Evolutionary conservation across 306 rosid species (phyloP), one percentile per base, ranked within the genome.

Genomic region (Canavalia gladiata): DNA sequence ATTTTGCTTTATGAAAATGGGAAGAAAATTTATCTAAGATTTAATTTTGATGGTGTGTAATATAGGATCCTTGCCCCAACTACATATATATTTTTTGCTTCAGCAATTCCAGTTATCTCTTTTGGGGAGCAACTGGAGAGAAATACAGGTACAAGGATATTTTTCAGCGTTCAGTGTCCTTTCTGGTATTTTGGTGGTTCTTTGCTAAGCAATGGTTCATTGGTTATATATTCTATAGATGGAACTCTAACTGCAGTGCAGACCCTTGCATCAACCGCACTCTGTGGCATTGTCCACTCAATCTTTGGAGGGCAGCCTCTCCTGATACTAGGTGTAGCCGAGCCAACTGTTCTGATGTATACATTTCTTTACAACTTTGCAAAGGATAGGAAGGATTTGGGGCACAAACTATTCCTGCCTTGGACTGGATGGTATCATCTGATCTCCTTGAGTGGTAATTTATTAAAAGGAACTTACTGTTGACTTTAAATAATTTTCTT

Each of bases 91-190:
- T 93, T 93, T 90, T 93, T 93, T 69, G 97, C 97, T 81, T 93
- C 97, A 51, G 91, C 97, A 77, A 93, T 93, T 87, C 97, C 97
- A 2, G 97, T 89, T 72, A 88, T 93, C 86, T 93, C 97, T 63
- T 93, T 93, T 39, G 97, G 97, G 84, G 97, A 93, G 89, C 97
- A 93, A 86, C 89, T 93, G 56, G 96, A 93, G 70, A 88, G 97
- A 87, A 87, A 81, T 70, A 89, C 97, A 29, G 87, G 97, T 90
- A 62, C 11, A 54, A 18, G 67, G 51, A 37, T 65, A 47, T 71
- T 85, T 51, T 77, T 70, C 60, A 33, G 35, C 25, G 37, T 78
- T 75, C 72, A 45, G 42, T 85, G 37, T 54, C 35, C 81, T 37
- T 67, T 45, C 59, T 84, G 58, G 59, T 70, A 58, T 64, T 84